Evolutionary conservation across 805 yeast species (phyloP), one percentile per base, ranked within the genome.

Genomic region (Suhomyces faveliae): DNA sequence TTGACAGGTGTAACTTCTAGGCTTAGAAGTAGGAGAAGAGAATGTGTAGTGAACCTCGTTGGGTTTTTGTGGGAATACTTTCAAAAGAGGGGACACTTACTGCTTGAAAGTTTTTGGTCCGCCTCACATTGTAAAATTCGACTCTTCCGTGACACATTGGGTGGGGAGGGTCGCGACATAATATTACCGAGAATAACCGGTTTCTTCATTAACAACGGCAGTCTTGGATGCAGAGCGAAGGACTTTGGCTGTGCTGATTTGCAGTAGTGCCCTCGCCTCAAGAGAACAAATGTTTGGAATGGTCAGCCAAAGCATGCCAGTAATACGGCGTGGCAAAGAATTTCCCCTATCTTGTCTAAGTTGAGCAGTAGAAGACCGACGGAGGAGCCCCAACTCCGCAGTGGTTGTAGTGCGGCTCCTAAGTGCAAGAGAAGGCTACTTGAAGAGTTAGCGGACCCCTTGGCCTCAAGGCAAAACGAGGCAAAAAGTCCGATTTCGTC

Each of bases 391-490:
- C n/a, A 27, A 27, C 30, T 27, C 15, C 30, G 30, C 30, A 27
- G 15, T 27, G 30, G 30, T 24, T n/a, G 30, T n/a, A 11, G 15
- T 27, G 15, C 15, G 5, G 20, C 37, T 33, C 21, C 37, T 15
- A 33, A 33, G 37, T 33, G 37, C 37, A 33, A 33, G 37, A 33
- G 37, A 15, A 15, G 21, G 37, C 37, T 33, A 33, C 37, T 33
- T 33, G 15, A 9, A 33, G 37, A 33, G 15, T 13, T 15, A 33
- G n/a, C 37, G 21, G 37, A 33, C 20, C n/a, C 19, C 10, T 7
- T 15, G 8, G 15, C 37, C 37, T 33, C 6, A 33, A 33, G 37
- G 37, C 37, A 33, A 33, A 33, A 3, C 21, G 21, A 33, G 37
- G 8, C 4, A 17, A 33, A 12, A 33, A 2, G 21, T 33, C 27